Percentiles rank a stretch among this genome's conserved stretches.
phyloP scores from a whole-genome alignment of 1,284 basidiomycete genomes.

The Leucoagaricus sp. region DNA sequence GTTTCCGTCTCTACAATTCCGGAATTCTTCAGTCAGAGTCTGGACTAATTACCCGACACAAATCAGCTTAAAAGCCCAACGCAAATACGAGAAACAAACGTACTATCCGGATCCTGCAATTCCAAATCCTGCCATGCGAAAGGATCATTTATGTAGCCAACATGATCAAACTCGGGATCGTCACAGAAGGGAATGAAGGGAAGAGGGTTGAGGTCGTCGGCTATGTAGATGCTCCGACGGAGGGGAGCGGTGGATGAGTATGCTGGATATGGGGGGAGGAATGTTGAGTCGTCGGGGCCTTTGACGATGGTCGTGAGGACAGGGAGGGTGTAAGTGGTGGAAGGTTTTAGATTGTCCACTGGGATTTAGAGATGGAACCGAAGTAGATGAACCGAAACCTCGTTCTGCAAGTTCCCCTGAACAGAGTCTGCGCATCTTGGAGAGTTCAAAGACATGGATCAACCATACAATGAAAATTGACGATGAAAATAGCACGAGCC shows the following conservation, averaged over 20 bases:
- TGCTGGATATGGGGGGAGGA: slow-evolving; percentile 29
- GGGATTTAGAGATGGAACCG: too few species aligned
- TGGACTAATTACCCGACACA: slow-evolving; percentile 39
- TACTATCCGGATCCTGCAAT: slow-evolving; percentile 50
- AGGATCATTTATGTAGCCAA: slow-evolving; percentile 33
- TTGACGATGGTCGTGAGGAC: neutral
- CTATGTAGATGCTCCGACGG: slow-evolving; percentile 45
- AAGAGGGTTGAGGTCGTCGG: slow-evolving; percentile 57
- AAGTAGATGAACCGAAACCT: too few species aligned
- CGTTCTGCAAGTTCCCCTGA: too few species aligned
- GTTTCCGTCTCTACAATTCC: too few species aligned
- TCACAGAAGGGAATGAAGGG: slow-evolving; percentile 61
- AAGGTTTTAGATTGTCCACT: too few species aligned
- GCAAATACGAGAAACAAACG: slow-evolving; percentile 20
- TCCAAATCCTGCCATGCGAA: slow-evolving; percentile 47
- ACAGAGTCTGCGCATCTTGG: too few species aligned
- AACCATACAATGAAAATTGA: too few species aligned
- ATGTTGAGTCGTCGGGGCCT: neutral
- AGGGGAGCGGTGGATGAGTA: slow-evolving; percentile 57
- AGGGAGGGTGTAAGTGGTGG: neutral
- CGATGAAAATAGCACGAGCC: too few species aligned
- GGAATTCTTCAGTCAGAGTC: too few species aligned
- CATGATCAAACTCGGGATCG: slow-evolving; percentile 47
- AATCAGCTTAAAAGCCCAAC: neutral
- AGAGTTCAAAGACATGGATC: too few species aligned